Conservation (phyloP, 768 basidiomycete genomes). For the Tulasnella sp. region DNA sequence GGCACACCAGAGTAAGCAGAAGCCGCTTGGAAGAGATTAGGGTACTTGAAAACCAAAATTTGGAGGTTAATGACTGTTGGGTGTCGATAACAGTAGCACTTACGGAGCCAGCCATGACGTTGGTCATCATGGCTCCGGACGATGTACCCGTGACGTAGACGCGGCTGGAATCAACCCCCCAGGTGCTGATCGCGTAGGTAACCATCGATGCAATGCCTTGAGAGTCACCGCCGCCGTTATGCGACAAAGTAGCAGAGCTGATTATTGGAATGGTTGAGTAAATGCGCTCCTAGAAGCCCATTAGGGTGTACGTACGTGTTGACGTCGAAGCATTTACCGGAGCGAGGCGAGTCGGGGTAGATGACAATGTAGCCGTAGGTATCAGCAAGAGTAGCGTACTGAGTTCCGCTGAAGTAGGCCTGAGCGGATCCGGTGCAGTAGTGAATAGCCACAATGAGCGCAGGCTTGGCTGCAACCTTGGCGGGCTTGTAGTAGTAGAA, state of each 20-base stretch:
- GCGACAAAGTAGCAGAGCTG: slow-evolving; percentile 36
- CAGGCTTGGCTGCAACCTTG: slow-evolving; percentile 28
- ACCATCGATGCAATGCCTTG: slow-evolving; percentile 7
- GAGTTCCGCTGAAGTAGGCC: slow-evolving; percentile 38
- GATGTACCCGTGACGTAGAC: slow-evolving; percentile 43
- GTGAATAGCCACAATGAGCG: slow-evolving; percentile 38
- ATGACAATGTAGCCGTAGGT: slow-evolving; percentile 40
- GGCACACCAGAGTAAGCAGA: slow-evolving; percentile 42
- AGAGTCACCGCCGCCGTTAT: slow-evolving; percentile 41
- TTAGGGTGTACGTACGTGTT: slow-evolving; percentile 17
- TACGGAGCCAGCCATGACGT: slow-evolving; percentile 37
- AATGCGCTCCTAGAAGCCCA: slow-evolving; percentile 33
- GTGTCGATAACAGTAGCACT: slow-evolving; percentile 15
- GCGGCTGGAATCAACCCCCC: slow-evolving; percentile 16
- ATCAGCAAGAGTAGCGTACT: slow-evolving; percentile 41
- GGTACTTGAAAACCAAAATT: background rate
- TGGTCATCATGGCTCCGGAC: slow-evolving; percentile 52
- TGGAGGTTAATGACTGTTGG: background rate
- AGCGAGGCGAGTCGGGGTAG: slow-evolving; percentile 25
- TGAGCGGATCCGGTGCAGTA: slow-evolving; percentile 42
- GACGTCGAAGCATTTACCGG: background rate
- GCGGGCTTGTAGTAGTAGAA: slow-evolving; percentile 23
- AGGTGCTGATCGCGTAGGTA: background rate
- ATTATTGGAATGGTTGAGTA: slow-evolving; percentile 36
- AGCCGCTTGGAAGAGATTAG: slow-evolving; percentile 41